phyloP scores from a whole-genome alignment of 805 yeast species.

The Sugiyamaella floridensis region DNA sequence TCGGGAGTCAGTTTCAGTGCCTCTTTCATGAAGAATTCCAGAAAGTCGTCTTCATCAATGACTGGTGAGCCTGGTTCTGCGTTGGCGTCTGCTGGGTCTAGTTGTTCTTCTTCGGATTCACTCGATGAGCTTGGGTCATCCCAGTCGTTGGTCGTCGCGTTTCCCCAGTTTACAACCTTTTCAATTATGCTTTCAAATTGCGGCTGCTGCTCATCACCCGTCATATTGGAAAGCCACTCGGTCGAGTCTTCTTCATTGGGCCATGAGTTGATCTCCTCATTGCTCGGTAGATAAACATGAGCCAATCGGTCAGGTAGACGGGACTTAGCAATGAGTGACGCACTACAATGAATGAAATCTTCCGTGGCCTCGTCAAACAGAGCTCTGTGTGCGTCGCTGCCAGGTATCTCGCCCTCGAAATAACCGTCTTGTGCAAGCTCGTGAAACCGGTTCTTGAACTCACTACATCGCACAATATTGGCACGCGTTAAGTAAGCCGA shows the following conservation, averaged over 20 bases:
- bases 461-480: slow-evolving; percentile 1
- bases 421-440: slow-evolving; percentile 14
- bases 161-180: not conserved
- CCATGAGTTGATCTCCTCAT: slow-evolving; percentile 18
- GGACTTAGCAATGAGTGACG: not conserved
- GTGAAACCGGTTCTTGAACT: slow-evolving; percentile 8
- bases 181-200: not conserved
- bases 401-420: slow-evolving; percentile 13
- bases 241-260: slow-evolving; percentile 9
- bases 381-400: slow-evolving; percentile 10
- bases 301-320: not conserved
- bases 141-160: not conserved
- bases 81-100: slow-evolving; percentile 6
- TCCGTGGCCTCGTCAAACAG: slow-evolving; percentile 12
- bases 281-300: slow-evolving; percentile 2
- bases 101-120: slow-evolving; percentile 22
- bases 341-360: not conserved
- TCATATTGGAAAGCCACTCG: not conserved
- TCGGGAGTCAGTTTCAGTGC: slow-evolving; percentile 45
- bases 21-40: slow-evolving; percentile 53
- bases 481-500: not conserved
- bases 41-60: slow-evolving; percentile 63
- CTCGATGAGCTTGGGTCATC: not conserved
- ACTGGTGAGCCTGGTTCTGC: slow-evolving; percentile 26
- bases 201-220: not conserved